These are phyloP conservation scores for Annulohypoxylon nitens DNA, from an alignment of 495 filamentous ascomycete genomes.

Conservation along the genomic window DNA sequence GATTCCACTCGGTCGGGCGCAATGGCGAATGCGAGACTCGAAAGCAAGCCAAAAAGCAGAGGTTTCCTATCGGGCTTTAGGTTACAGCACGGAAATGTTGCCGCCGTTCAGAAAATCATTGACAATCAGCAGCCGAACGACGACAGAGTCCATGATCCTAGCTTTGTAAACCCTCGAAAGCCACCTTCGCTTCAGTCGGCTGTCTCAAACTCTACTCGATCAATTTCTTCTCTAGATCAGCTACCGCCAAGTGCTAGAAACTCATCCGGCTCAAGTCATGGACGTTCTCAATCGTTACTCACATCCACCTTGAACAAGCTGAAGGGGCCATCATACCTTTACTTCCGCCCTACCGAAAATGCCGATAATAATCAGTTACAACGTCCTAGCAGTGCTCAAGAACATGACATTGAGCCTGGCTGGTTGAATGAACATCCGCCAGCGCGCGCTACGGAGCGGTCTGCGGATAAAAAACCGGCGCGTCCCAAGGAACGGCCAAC, in stretches of 20 bases:
- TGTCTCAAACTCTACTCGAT: conserved; percentile 49
- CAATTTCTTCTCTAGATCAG: conserved; percentile 53
- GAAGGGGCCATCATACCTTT: conserved; percentile 50
- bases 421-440: conserved; percentile 29
- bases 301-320: conserved; percentile 49
- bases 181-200: conserved; percentile 44
- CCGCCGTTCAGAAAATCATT: conserved; percentile 48
- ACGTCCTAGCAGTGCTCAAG: conserved; percentile 36
- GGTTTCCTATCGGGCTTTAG: conserved; percentile 49
- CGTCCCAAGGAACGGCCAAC: conserved; percentile 22
- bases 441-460: background rate
- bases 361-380: conserved; percentile 22
- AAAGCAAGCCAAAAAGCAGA: conserved; percentile 45
- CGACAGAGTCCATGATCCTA: conserved; percentile 33
- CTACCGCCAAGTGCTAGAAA: conserved; percentile 33
- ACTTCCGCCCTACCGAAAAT: conserved; percentile 42
- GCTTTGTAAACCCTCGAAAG: conserved; percentile 41
- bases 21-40: conserved; percentile 35
- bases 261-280: conserved; percentile 44
- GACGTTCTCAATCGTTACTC: conserved; percentile 52
- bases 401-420: conserved; percentile 13
- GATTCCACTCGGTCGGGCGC: conserved; percentile 15
- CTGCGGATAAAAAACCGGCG: conserved; percentile 16
- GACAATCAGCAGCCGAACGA: conserved; percentile 33
- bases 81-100: conserved; percentile 49